These are phyloP conservation scores for Phytophthora sansomeana DNA, from an alignment of 352 stramenopile species.

Conservation along the genomic window DNA sequence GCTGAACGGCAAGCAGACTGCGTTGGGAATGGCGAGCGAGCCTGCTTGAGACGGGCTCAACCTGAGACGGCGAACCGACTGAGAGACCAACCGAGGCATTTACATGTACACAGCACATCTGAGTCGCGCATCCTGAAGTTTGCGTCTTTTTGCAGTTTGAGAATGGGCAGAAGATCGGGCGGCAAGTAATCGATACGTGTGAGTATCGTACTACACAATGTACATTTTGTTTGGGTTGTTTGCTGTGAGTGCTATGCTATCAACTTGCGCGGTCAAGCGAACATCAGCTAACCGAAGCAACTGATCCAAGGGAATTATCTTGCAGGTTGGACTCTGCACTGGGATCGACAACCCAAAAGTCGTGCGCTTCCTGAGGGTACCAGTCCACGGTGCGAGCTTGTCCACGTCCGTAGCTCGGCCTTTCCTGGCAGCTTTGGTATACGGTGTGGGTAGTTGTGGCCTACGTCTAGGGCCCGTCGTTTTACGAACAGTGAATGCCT, in stretches of 20 bases:
- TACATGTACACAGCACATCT: slow-evolving; percentile 8
- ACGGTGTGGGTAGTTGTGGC: neutral
- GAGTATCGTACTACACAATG: neutral
- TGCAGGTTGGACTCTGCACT: slow-evolving; percentile 19
- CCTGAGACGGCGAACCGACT: neutral
- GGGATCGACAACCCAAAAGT: slow-evolving; percentile 13
- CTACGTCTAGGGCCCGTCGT: no score
- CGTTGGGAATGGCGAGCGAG: no score
- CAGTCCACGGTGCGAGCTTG: neutral
- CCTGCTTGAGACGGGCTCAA: slow-evolving; percentile 7
- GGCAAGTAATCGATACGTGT: slow-evolving; percentile 10
- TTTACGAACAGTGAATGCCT: slow-evolving; percentile 8
- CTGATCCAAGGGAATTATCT: slow-evolving; percentile 17
- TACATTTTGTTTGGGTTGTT: neutral
- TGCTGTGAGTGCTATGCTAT: neutral
- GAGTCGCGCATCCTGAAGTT: slow-evolving; percentile 25
- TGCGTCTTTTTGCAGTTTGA: slow-evolving; percentile 24
- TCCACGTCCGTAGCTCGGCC: neutral
- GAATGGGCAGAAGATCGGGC: neutral
- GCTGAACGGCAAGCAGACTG: no score
- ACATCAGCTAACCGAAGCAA: neutral
- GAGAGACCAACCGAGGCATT: slow-evolving; percentile 1
- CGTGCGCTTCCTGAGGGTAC: neutral
- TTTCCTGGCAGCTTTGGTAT: slow-evolving; percentile 13
- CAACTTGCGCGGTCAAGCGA: slow-evolving; percentile 7